Evolutionary conservation across 2,329 filamentous ascomycete genomes (phyloP).

Genomic region (Sphaceloma murrayae): DNA sequence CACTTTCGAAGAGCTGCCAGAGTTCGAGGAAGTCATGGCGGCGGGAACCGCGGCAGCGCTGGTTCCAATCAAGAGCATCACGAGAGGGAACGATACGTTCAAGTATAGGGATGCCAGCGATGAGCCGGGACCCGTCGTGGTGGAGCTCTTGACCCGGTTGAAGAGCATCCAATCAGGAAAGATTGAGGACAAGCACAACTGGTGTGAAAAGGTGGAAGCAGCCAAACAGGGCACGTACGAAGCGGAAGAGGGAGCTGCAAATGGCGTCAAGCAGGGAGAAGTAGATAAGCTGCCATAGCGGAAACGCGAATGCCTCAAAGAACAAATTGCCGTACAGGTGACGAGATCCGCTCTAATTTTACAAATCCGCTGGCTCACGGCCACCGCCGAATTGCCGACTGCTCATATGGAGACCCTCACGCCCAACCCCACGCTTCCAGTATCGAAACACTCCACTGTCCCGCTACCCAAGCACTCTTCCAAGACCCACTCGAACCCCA

Average conservation of each 20-base stretch:
- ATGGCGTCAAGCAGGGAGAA: conserved; percentile 17
- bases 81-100: conserved; percentile 16
- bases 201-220: conserved; percentile 46
- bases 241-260: conserved; percentile 17
- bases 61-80: conserved; percentile 25
- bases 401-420: no score
- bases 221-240: conserved; percentile 29
- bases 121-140: conserved; percentile 63
- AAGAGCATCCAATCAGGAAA: conserved; percentile 81
- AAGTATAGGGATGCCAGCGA: conserved; percentile 42
- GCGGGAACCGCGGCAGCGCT: conserved; percentile 25
- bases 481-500: conserved; percentile 62
- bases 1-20: conserved; percentile 21
- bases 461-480: conserved; percentile 62
- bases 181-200: conserved; percentile 65
- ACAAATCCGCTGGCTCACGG: no score
- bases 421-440: conserved; percentile 60
- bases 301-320: no score
- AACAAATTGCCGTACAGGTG: no score
- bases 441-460: conserved; percentile 64
- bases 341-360: no score
- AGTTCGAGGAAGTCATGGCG: conserved; percentile 25
- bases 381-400: no score
- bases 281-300: conserved; percentile 17
- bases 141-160: conserved; percentile 63